Percentiles rank a stretch among this genome's conserved stretches.
Evolutionary conservation across 805 yeast species (phyloP).

Genomic region (Pichia kluyveri): DNA sequence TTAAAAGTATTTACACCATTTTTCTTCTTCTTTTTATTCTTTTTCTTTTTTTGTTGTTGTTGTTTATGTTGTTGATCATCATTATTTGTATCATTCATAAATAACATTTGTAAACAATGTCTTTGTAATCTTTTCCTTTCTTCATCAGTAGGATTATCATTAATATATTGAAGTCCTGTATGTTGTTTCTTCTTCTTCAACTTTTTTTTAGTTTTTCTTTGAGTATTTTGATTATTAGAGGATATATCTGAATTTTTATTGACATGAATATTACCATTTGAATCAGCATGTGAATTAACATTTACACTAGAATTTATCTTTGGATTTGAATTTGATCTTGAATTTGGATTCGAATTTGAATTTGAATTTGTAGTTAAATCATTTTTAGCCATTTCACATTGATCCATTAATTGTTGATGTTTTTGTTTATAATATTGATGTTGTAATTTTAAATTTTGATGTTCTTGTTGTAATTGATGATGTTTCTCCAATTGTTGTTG

Average conservation of each 20-base stretch:
- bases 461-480: background rate
- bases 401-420: background rate
- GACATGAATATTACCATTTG: too few species aligned
- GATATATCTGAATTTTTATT: too few species aligned
- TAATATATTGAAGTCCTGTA: background rate
- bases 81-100: background rate
- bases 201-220: background rate
- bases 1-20: background rate
- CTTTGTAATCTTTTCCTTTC: constrained; percentile 1
- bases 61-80: background rate
- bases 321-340: too few species aligned
- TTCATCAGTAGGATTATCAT: background rate
- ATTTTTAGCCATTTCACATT: background rate
- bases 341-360: too few species aligned
- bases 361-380: background rate
- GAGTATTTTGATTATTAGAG: too few species aligned
- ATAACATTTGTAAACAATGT: constrained; percentile 2
- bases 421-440: background rate
- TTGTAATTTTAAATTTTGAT: background rate
- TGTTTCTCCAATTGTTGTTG: background rate
- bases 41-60: constrained; percentile 8
- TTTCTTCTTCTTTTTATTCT: constrained; percentile 10
- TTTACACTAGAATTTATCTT: too few species aligned
- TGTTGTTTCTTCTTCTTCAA: background rate
- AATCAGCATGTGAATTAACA: too few species aligned